Evolutionary conservation across 2,329 filamentous ascomycete genomes (phyloP).

Genomic region (Ceratocystis eucalypticola): DNA sequence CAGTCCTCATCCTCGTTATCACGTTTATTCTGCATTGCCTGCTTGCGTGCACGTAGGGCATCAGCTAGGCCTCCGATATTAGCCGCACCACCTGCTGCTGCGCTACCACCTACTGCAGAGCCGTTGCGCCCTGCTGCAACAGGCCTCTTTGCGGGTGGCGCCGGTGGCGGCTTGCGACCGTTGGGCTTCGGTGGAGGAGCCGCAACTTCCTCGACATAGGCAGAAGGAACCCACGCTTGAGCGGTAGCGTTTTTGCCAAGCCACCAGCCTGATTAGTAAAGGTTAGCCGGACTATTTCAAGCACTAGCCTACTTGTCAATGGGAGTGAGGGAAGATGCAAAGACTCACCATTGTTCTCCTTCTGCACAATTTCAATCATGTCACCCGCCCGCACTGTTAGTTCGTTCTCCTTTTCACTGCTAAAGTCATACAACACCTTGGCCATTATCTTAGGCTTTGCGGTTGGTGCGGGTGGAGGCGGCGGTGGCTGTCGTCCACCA

Average conservation of each 20-base stretch:
- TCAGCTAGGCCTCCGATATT: conserved; percentile 64
- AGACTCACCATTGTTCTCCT: conserved; percentile 77
- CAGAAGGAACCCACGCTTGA: conserved; percentile 90
- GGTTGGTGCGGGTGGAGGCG: conserved; percentile 49
- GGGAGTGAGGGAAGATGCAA: conserved; percentile 13
- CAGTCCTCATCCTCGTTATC: conserved; percentile 61
- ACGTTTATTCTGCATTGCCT: conserved; percentile 57
- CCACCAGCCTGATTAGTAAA: conserved; percentile 66
- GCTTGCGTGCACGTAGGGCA: conserved; percentile 62
- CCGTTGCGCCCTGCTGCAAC: conserved; percentile 56
- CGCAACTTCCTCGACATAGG: conserved; percentile 79
- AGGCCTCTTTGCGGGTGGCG: conserved; percentile 69
- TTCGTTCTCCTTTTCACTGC: conserved; percentile 71
- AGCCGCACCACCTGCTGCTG: conserved; percentile 51
- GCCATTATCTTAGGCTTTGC: conserved; percentile 57
- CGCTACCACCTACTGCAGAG: conserved; percentile 47
- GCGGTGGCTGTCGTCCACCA: conserved; percentile 29
- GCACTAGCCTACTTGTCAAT: background rate
- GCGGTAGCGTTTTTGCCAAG: conserved; percentile 58
- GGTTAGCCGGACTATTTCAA: conserved; percentile 21
- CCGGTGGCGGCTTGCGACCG: conserved; percentile 58
- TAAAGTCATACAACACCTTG: conserved; percentile 87
- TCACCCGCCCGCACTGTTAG: conserved; percentile 68
- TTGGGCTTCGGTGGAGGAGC: conserved; percentile 33
- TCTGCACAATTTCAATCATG: conserved; percentile 77